A percentile compares a stretch with the other conserved stretches of the same genome.
These are phyloP conservation scores for Hortiboletus flavorubellus DNA, from an alignment of 768 basidiomycete species.

Conservation along the genomic window DNA sequence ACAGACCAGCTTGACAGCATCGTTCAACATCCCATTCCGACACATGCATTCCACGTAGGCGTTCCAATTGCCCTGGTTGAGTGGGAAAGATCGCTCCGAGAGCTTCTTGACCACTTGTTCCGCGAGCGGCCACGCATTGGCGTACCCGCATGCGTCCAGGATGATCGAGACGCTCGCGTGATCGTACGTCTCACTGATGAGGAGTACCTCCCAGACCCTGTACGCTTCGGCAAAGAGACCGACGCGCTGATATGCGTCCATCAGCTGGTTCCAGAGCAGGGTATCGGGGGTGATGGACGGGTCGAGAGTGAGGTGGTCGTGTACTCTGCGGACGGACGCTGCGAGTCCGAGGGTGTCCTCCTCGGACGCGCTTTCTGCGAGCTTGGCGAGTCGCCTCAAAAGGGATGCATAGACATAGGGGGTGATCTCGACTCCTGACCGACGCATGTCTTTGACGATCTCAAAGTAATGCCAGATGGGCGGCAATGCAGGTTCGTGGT, in stretches of 20 bases:
- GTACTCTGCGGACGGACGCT: slow-evolving; percentile 56
- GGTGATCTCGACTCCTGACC: slow-evolving; percentile 54
- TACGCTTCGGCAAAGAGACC: slow-evolving; percentile 69
- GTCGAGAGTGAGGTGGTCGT: slow-evolving; percentile 77
- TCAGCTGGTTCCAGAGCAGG: slow-evolving; percentile 75
- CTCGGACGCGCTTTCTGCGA: slow-evolving; percentile 35
- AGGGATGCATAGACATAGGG: slow-evolving; percentile 65
- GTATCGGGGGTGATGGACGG: slow-evolving; percentile 69
- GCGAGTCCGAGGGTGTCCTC: slow-evolving; percentile 36
- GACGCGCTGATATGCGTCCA: slow-evolving; percentile 85
- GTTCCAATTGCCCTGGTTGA: slow-evolving; percentile 74
- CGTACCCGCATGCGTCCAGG: slow-evolving; percentile 77
- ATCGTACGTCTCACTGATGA: slow-evolving; percentile 54
- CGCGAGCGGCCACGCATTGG: slow-evolving; percentile 49
- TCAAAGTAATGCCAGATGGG: slow-evolving; percentile 60
- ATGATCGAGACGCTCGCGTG: slow-evolving; percentile 74
- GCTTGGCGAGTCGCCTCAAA: slow-evolving; percentile 49
- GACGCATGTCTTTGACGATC: slow-evolving; percentile 79
- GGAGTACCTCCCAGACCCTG: slow-evolving; percentile 77
- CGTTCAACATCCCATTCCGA: slow-evolving; percentile 58
- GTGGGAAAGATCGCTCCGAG: slow-evolving; percentile 42
- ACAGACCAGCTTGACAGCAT: slow-evolving; percentile 64
- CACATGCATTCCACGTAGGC: slow-evolving; percentile 86
- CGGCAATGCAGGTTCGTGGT: slow-evolving; percentile 36
- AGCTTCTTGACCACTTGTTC: slow-evolving; percentile 54